Conservation (phyloP, 768 basidiomycete species). For the Psilocybe subaeruginosa region DNA sequence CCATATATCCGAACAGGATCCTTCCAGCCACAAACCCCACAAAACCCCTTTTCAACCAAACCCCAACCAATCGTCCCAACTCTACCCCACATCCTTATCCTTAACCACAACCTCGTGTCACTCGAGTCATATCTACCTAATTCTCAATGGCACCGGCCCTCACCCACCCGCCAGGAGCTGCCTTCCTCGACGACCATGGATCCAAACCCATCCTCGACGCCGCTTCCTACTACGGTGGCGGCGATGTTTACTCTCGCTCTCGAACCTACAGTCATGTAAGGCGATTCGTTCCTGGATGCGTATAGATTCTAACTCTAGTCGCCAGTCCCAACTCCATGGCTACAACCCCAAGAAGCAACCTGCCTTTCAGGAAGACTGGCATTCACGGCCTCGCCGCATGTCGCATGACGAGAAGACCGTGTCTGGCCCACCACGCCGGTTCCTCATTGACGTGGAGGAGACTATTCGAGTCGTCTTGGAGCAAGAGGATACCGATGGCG, state of each 20-base stretch:
- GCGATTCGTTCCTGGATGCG: conserved; percentile 10
- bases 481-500: conserved; percentile 97
- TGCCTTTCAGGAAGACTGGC: conserved; percentile 78
- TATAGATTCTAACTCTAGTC: conserved; percentile 11
- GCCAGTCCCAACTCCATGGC: conserved; percentile 70
- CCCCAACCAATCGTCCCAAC: conserved; percentile 9
- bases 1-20: conserved; percentile 18
- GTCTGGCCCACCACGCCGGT: conserved; percentile 82
- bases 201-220: conserved; percentile 62
- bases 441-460: conserved; percentile 97
- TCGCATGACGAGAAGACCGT: conserved; percentile 92
- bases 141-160: conserved; percentile 64
- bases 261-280: conserved; percentile 89
- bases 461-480: conserved; percentile 95
- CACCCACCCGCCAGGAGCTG: conserved; percentile 64
- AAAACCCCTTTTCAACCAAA: conserved; percentile 16
- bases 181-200: conserved; percentile 66
- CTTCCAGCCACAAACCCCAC: conserved; percentile 19
- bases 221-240: conserved; percentile 80
- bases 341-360: conserved; percentile 73
- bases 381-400: conserved; percentile 74
- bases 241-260: conserved; percentile 77
- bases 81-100: conserved; percentile 17
- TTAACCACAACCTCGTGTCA: not conserved
- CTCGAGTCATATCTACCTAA: conserved; percentile 1